Conservation (phyloP, 2,329 filamentous ascomycete genomes). For the Fusarium sp. region DNA sequence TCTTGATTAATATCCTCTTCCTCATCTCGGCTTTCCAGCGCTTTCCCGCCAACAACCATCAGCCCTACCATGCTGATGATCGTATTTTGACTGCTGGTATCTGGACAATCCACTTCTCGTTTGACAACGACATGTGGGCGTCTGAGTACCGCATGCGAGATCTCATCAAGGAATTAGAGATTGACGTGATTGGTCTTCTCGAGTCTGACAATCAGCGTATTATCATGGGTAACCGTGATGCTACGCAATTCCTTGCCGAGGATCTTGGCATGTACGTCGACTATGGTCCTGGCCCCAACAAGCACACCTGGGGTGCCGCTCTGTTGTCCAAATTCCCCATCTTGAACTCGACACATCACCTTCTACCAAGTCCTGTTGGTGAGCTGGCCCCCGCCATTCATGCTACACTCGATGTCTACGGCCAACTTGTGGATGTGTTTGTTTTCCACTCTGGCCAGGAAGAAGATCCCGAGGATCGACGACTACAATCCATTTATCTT, state of each 20-base stretch:
- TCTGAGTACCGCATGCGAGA: conserved; percentile 95
- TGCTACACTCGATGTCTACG: conserved; percentile 95
- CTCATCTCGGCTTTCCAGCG: conserved; percentile 85
- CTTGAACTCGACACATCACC: conserved; percentile 94
- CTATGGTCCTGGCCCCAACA: conserved; percentile 96
- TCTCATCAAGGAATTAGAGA: conserved; percentile 89
- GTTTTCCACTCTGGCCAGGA: conserved; percentile 99
- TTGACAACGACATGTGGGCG: conserved; percentile 99
- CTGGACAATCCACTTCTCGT: conserved; percentile 98
- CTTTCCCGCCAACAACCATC: conserved; percentile 93
- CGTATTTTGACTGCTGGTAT: conserved; percentile 94
- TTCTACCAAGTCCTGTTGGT: conserved; percentile 91
- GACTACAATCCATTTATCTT: conserved; percentile 88
- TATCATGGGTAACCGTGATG: conserved; percentile 99
- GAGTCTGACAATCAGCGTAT: conserved; percentile 96
- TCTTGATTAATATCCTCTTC: conserved; percentile 83
- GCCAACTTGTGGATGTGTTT: conserved; percentile 89
- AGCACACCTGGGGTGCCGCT: conserved; percentile 96
- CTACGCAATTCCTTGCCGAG: conserved; percentile 93
- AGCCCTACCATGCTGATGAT: conserved; percentile 87
- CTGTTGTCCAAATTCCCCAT: conserved; percentile 98
- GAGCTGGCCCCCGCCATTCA: conserved; percentile 96
- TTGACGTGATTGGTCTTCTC: conserved; percentile 96
- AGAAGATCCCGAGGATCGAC: conserved; percentile 91
- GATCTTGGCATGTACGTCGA: conserved; percentile 99